Evolutionary conservation across 73 alveolate species (phyloP), one percentile per base, ranked within the genome.

Genomic region (Durusdinium trenchii): DNA sequence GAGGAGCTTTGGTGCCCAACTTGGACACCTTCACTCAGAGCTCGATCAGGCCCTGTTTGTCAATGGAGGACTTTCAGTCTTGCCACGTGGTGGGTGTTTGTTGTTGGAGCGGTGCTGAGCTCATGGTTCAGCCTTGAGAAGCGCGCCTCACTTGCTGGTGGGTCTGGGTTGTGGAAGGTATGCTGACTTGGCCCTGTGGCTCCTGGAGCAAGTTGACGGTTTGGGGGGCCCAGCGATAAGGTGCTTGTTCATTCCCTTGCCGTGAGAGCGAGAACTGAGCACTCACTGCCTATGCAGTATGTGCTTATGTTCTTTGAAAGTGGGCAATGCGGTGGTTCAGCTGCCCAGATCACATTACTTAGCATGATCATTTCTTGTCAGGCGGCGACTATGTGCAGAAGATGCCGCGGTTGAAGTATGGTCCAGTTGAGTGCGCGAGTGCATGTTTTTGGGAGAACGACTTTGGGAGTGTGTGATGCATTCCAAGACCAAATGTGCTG

Each of bases 351-450:
- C n/a, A 32, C 30, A 60, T 23, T 60, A 23, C 4, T 60, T 32
- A 1, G 73, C 1, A n/a, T 23, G 23, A 57, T 23, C 69, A 57
- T 12, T 57, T 12, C 69, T 57, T 12, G 12, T 57, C 35, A 82
- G 94, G 94, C 52, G 94, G 51, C 36, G 40, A 23, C 94, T 84
- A 84, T 43, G 75, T 84, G 76, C 38, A 51, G 76, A 84, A 84
- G 64, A 84, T 84, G 94, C 94, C 94, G 50, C 94, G 94, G 38
- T 75, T 84, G 40, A 48, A 51, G 75, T 84, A 84, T 38, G 76
- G 94, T 40, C 94, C 94, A 14, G 94, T n/a, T 61, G 71, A 84
- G 94, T 51, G 75, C 75, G 42, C 75, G 43, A 0, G 42, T 61
- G 4, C 26, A 14, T 30, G 3, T 18, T 40, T 40, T 57, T 57